Evolutionary conservation across 768 basidiomycete genomes (phyloP).

Genomic region (Wakefieldia striispora): DNA sequence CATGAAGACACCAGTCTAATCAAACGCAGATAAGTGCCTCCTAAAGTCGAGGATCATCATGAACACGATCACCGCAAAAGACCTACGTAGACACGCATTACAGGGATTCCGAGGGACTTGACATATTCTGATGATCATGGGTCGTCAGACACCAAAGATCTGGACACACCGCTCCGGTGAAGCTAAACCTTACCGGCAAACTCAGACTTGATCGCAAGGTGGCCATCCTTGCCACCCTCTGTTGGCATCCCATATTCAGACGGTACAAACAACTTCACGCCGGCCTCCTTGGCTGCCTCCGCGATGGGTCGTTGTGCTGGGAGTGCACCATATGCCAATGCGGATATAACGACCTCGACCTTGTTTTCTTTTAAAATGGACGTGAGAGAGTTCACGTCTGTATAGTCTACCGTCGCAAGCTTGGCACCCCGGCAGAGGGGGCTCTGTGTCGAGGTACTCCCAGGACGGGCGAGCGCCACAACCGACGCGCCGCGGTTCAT

Average conservation of each 20-base stretch:
- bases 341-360: slow-evolving; percentile 35
- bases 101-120: slow-evolving; percentile 30
- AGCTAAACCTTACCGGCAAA: slow-evolving; percentile 24
- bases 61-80: too few relatives aligned
- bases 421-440: slow-evolving; percentile 26
- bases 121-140: slow-evolving; percentile 21
- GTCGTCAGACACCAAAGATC: not conserved
- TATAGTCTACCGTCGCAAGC: slow-evolving; percentile 28
- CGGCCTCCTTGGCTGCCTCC: slow-evolving; percentile 36
- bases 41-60: not conserved
- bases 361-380: slow-evolving; percentile 31
- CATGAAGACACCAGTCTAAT: slow-evolving; percentile 34
- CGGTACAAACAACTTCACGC: slow-evolving; percentile 39
- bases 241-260: slow-evolving; percentile 38
- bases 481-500: slow-evolving; percentile 22
- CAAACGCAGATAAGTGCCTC: not conserved
- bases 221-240: slow-evolving; percentile 29
- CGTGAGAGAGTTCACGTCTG: slow-evolving; percentile 22
- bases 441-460: slow-evolving; percentile 17
- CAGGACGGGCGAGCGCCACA: slow-evolving; percentile 23
- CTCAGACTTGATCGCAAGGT: slow-evolving; percentile 23
- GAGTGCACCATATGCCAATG: slow-evolving; percentile 29
- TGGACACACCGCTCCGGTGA: too few relatives aligned
- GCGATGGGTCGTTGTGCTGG: slow-evolving; percentile 27
- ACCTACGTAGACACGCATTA: slow-evolving; percentile 33